phyloP scores from a whole-genome alignment of 75 land plant genomes.

The Adiantum capillusveneris region DNA sequence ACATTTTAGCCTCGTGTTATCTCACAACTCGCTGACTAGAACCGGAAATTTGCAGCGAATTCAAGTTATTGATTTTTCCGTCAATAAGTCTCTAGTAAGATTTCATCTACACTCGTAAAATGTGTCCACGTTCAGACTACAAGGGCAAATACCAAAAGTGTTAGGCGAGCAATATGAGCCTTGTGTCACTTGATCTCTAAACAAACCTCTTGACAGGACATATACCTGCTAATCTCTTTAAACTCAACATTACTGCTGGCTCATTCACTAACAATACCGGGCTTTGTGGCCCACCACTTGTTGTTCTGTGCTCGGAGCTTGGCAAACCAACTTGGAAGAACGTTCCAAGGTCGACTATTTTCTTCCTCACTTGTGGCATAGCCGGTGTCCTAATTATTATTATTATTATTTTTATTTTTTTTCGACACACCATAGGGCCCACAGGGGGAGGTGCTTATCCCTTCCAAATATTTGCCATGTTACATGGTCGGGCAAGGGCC shows the following conservation, averaged over 20 bases:
- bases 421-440: too few species aligned
- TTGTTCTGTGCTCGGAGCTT: too few species aligned
- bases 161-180: neutral
- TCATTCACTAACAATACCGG: too few species aligned
- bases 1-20: neutral
- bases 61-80: neutral
- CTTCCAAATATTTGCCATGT: too few species aligned
- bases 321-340: too few species aligned
- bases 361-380: too few species aligned
- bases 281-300: too few species aligned
- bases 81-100: neutral
- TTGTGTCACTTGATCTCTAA: slow-evolving; percentile 45
- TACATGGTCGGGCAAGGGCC: too few species aligned
- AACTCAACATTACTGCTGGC: neutral
- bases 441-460: too few species aligned
- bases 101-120: neutral
- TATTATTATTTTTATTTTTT: too few species aligned
- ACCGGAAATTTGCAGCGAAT: neutral
- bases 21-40: neutral
- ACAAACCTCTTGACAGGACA: slow-evolving; percentile 36
- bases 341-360: too few species aligned
- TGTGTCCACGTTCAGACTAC: neutral
- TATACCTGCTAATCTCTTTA: slow-evolving; percentile 24
- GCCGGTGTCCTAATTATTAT: too few species aligned
- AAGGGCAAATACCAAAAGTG: neutral